Conservation (phyloP, 2,329 filamentous ascomycete species). For the Furcasterigmium furcatum region DNA sequence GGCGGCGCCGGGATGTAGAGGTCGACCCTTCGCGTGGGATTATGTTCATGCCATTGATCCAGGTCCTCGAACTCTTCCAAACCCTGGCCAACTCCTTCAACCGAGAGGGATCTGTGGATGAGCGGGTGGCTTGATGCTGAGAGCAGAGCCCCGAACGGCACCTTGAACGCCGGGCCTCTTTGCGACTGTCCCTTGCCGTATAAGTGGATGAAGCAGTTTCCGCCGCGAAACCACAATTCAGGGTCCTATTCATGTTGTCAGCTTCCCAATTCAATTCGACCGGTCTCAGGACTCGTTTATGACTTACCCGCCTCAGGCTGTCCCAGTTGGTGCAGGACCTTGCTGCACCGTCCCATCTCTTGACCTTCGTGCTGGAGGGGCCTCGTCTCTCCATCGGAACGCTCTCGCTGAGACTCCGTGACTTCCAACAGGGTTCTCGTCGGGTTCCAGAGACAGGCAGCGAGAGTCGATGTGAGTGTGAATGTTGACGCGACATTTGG, state of each 20-base stretch:
- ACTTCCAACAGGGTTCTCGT: constrained; percentile 23
- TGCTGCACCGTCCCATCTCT: constrained; percentile 48
- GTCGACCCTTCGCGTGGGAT: constrained; percentile 40
- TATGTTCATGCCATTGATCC: constrained; percentile 24
- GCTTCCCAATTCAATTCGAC: neutral
- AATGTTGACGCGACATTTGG: no score
- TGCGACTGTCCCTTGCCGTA: constrained; percentile 63
- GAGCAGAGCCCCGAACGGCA: constrained; percentile 58
- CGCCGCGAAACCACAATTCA: constrained; percentile 66
- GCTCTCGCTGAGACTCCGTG: constrained; percentile 23
- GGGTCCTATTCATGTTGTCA: constrained; percentile 51
- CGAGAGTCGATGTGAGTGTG: neutral
- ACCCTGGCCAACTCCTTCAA: constrained; percentile 7
- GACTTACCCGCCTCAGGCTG: constrained; percentile 41
- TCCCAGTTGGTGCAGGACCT: constrained; percentile 43
- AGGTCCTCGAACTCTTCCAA: constrained; percentile 18
- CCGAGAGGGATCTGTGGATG: constrained; percentile 49
- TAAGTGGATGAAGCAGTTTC: constrained; percentile 68
- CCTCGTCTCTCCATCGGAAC: constrained; percentile 19
- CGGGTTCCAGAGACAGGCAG: no score
- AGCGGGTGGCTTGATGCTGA: constrained; percentile 57
- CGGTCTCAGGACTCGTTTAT: neutral
- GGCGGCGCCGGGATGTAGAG: constrained; percentile 68
- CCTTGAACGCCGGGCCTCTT: constrained; percentile 63
- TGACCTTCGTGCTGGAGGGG: constrained; percentile 26